phyloP scores from a whole-genome alignment of 495 filamentous ascomycete genomes.

The Cairneyella variabilis region DNA sequence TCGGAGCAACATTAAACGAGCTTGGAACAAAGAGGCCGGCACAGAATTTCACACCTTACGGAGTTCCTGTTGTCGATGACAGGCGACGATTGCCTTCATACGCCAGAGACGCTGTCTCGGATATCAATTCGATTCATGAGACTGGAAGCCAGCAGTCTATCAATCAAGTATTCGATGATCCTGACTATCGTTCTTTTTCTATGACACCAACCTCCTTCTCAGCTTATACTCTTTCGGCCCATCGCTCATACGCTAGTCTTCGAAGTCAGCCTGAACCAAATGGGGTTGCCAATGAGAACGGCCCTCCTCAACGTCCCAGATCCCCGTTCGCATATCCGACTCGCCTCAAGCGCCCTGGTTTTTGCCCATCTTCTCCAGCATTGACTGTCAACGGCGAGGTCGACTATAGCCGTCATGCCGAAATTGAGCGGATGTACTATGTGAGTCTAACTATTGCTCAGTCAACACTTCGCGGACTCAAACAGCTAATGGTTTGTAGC shows the following conservation, averaged over 20 bases:
- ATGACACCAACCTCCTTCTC: constrained; percentile 48
- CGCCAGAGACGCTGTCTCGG: constrained; percentile 36
- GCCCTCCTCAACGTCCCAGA: constrained; percentile 46
- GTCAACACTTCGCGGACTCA: too few relatives aligned
- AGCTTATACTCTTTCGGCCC: constrained; percentile 44
- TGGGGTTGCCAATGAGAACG: constrained; percentile 1
- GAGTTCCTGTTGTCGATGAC: constrained; percentile 22
- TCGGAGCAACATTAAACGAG: constrained; percentile 6
- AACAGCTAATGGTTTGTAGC: too few relatives aligned
- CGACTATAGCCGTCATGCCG: constrained; percentile 47
- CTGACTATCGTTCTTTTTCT: constrained; percentile 51
- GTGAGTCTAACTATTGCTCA: constrained; percentile 26
- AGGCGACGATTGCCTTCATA: constrained; percentile 37
- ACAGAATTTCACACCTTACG: constrained; percentile 17
- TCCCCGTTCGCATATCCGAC: constrained; percentile 63
- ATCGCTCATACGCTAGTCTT: constrained; percentile 50
- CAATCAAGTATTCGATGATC: constrained; percentile 34
- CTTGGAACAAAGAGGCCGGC: constrained; percentile 2
- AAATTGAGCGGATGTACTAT: constrained; percentile 41
- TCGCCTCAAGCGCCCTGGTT: constrained; percentile 59
- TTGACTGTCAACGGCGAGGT: constrained; percentile 45
- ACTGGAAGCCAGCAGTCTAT: constrained; percentile 39
- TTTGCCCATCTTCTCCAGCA: constrained; percentile 60
- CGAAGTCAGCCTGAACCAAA: constrained; percentile 33
- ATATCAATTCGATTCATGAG: constrained; percentile 45